A percentile compares a stretch with the other conserved stretches of the same genome.
Conservation (phyloP, 2,329 filamentous ascomycete genomes). For the Fusarium abutilonis region DNA sequence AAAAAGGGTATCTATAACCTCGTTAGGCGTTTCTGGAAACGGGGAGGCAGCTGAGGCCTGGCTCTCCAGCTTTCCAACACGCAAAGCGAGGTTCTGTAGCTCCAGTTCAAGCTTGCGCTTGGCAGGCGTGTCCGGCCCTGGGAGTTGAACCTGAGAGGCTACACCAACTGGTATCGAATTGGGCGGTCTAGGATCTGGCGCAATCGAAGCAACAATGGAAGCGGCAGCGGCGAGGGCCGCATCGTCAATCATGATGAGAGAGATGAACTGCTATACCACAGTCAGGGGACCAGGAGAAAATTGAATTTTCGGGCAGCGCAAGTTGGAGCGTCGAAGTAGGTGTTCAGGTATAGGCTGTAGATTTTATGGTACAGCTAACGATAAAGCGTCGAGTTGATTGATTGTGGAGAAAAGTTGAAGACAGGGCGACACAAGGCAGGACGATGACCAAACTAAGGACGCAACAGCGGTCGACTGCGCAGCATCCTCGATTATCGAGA, state of each 20-base stretch:
- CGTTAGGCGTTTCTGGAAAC: constrained; percentile 84
- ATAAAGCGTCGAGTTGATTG: constrained; percentile 8
- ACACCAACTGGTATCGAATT: constrained; percentile 54
- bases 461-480: constrained; percentile 27
- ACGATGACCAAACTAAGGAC: constrained; percentile 34
- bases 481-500: constrained; percentile 37
- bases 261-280: constrained; percentile 44
- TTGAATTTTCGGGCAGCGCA: constrained; percentile 12
- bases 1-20: constrained; percentile 73
- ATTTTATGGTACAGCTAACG: constrained; percentile 8
- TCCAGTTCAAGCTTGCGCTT: constrained; percentile 86
- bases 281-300: constrained; percentile 33
- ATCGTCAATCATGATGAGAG: constrained; percentile 61
- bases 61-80: constrained; percentile 85
- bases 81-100: constrained; percentile 77
- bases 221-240: constrained; percentile 64
- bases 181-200: constrained; percentile 55
- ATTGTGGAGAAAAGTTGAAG: constrained; percentile 16
- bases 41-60: constrained; percentile 71
- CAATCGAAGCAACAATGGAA: constrained; percentile 64
- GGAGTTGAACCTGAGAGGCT: constrained; percentile 71
- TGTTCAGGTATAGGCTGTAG: constrained; percentile 10
- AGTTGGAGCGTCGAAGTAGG: constrained; percentile 18
- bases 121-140: constrained; percentile 77
- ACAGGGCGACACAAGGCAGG: constrained; percentile 13